Percentiles rank a stretch among this genome's conserved stretches.
Conservation (phyloP, 495 filamentous ascomycete species). For the Aspergillus diversus region DNA sequence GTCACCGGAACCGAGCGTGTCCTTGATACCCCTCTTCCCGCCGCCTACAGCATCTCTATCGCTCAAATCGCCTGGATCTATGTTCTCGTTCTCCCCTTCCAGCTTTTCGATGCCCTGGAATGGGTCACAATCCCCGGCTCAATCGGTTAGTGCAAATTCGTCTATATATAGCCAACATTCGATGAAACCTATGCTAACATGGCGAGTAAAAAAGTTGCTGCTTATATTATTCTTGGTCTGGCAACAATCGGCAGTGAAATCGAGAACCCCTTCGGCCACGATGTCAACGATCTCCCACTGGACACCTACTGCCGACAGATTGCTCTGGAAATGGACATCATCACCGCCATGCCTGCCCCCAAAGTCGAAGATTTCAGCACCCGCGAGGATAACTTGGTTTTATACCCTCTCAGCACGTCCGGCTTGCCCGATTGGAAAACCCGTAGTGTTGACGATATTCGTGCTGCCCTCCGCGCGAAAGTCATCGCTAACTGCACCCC, state of each 20-base stretch:
- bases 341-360: slow-evolving; percentile 62
- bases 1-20: slow-evolving; percentile 78
- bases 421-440: slow-evolving; percentile 64
- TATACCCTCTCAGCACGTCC: slow-evolving; percentile 67
- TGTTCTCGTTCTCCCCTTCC: slow-evolving; percentile 81
- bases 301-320: slow-evolving; percentile 77
- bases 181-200: slow-evolving; percentile 6
- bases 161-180: background rate
- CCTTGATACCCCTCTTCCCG: slow-evolving; percentile 80
- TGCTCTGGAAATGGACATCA: slow-evolving; percentile 71
- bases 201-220: slow-evolving; percentile 51
- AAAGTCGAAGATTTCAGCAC: slow-evolving; percentile 60
- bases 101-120: slow-evolving; percentile 62
- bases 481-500: slow-evolving; percentile 34
- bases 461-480: slow-evolving; percentile 54
- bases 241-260: slow-evolving; percentile 84
- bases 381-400: slow-evolving; percentile 61
- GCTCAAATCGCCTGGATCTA: slow-evolving; percentile 89
- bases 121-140: slow-evolving; percentile 89
- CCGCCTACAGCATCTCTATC: slow-evolving; percentile 85
- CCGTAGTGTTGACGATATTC: slow-evolving; percentile 62
- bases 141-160: slow-evolving; percentile 50
- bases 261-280: slow-evolving; percentile 86
- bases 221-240: slow-evolving; percentile 91
- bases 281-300: slow-evolving; percentile 85